Percentiles rank a stretch among this genome's conserved stretches.
phyloP scores from a whole-genome alignment of 441 rosid species.

The Gossypium schwendimanii region DNA sequence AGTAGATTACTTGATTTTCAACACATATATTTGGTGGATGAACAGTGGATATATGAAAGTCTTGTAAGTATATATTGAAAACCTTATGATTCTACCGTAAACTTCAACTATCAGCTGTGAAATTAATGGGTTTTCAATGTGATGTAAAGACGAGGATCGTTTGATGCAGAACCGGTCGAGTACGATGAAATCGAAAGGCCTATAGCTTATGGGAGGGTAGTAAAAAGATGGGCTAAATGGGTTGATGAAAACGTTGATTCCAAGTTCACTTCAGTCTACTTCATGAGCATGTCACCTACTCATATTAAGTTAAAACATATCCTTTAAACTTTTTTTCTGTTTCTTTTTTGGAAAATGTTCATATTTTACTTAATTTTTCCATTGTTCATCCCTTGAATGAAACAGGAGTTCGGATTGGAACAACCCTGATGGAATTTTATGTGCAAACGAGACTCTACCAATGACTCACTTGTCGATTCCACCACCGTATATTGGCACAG shows the following conservation, averaged over 20 bases:
- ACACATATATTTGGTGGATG: constrained; percentile 91
- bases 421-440: constrained; percentile 27
- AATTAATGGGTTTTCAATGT: background rate
- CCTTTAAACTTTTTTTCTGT: background rate
- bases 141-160: constrained; percentile 66
- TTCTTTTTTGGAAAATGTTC: too few relatives aligned
- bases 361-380: background rate
- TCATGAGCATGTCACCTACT: constrained; percentile 81
- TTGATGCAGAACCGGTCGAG: constrained; percentile 61
- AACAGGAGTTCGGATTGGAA: constrained; percentile 37
- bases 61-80: constrained; percentile 40
- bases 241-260: constrained; percentile 65
- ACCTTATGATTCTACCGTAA: background rate
- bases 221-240: constrained; percentile 85
- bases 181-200: constrained; percentile 77
- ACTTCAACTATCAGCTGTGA: background rate
- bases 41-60: constrained; percentile 73
- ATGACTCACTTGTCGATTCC: constrained; percentile 16
- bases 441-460: constrained; percentile 36
- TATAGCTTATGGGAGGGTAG: constrained; percentile 55
- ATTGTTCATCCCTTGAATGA: background rate
- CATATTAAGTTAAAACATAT: constrained; percentile 61
- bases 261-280: constrained; percentile 62
- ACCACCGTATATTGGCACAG: constrained; percentile 24
- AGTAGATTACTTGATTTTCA: constrained; percentile 77